Evolutionary conservation across 352 stramenopile species (phyloP).

Genomic region (Globisporangium megalacanthum): DNA sequence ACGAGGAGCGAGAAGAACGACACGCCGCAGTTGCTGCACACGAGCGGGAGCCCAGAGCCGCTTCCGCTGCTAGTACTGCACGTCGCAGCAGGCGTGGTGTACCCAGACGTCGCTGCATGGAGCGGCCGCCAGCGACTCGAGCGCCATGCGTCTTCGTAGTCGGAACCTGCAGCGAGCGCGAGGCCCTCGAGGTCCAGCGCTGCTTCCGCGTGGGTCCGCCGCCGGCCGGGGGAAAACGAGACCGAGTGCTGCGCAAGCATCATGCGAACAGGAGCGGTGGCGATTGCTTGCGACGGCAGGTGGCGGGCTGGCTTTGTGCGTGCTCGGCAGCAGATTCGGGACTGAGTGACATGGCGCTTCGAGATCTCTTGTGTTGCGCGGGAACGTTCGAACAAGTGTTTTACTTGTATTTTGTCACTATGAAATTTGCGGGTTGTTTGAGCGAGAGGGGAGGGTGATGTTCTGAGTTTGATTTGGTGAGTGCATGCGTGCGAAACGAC

Average conservation of each 20-base stretch:
- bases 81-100: neutral
- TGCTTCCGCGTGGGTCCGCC: slow-evolving; percentile 14
- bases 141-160: slow-evolving; percentile 20
- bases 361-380: neutral
- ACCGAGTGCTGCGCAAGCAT: slow-evolving; percentile 1
- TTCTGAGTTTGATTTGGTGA: too few relatives aligned
- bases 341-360: neutral
- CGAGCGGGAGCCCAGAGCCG: slow-evolving; percentile 64
- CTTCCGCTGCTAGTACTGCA: neutral
- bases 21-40: slow-evolving; percentile 79
- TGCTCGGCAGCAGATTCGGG: neutral
- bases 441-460: neutral
- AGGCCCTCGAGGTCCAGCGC: slow-evolving; percentile 39
- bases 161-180: slow-evolving; percentile 21
- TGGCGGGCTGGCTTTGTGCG: neutral
- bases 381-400: neutral
- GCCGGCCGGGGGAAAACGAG: neutral
- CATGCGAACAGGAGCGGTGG: neutral
- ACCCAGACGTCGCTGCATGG: slow-evolving; percentile 1
- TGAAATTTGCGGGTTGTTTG: neutral
- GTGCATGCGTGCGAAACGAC: slow-evolving; percentile 1
- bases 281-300: neutral
- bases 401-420: neutral
- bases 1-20: slow-evolving; percentile 79
- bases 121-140: slow-evolving; percentile 4